These are phyloP conservation scores for Coffea eugenioides DNA, from an alignment of 257 asterid species.

Conservation along the genomic window DNA sequence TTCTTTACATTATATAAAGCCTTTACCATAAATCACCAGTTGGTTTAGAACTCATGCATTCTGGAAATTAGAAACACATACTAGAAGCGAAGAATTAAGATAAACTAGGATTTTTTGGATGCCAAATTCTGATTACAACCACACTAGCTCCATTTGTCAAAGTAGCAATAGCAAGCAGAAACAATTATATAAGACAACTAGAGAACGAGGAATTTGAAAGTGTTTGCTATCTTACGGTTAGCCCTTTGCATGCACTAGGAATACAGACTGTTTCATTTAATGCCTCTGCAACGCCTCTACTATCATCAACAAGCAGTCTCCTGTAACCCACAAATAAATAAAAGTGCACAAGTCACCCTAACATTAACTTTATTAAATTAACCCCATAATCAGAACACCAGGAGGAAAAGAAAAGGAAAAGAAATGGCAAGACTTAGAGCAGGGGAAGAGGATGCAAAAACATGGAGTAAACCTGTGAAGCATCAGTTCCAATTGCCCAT, in stretches of 20 bases:
- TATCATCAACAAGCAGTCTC: conserved; percentile 86
- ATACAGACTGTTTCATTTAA: conserved; percentile 79
- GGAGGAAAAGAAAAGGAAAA: background rate
- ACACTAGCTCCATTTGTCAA: background rate
- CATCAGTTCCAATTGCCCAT: conserved; percentile 92
- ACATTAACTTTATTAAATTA: background rate
- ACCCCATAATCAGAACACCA: background rate
- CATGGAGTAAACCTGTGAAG: conserved; percentile 63
- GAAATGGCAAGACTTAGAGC: background rate
- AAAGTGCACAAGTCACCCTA: background rate
- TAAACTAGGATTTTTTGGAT: background rate
- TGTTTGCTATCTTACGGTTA: conserved; percentile 55
- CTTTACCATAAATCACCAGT: too few relatives aligned
- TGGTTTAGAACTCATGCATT: too few relatives aligned
- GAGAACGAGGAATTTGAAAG: background rate
- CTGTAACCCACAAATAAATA: conserved; percentile 36
- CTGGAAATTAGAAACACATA: too few relatives aligned
- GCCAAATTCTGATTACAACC: background rate
- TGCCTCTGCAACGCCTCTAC: conserved; percentile 90
- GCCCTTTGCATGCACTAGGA: conserved; percentile 54
- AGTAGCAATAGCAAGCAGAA: background rate
- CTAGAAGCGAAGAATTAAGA: too few relatives aligned
- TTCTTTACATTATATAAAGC: too few relatives aligned
- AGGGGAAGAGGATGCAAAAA: background rate
- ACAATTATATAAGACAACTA: background rate